Evolutionary conservation across 371 early-diverging fungal genomes (phyloP), one percentile per base, ranked within the genome.

Genomic region (Mucor mucedo): DNA sequence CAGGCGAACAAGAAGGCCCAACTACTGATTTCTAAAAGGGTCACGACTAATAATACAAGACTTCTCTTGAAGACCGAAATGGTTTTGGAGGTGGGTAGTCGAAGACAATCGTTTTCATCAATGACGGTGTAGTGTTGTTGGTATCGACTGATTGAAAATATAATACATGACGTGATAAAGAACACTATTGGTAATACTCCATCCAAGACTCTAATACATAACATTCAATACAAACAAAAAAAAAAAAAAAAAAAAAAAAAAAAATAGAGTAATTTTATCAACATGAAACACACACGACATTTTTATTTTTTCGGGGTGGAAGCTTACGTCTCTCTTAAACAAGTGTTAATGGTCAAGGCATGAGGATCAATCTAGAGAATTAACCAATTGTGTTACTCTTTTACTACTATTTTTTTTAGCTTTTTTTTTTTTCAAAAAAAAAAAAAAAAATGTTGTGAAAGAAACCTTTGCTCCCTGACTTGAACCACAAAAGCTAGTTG

Each of bases 1-100:
- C 82, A 82, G 33, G 82, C 82, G 56, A 82, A 79, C 16, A 77
- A 48, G 55, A 82, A 82, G 13, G 79, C 79, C 82, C 79, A 82
- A 21, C 55, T 63, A 47, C 82, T 77, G 56, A 77, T 78, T 53
- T 79, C 75, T 21, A 79, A 63, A 16, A 82, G 58, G 13, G 75
- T 69, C 3, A 79, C 42, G 0, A 77, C 71, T 21, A 82, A 65
- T 11, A 78, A 47, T 10, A 63, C 29, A 13, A 79, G 55, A 47
- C 74, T 75, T 32, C 77, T 69, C 2, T 70, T 61, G 9, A 79
- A 68, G 13, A 81, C 48, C 10, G 69, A 61, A 1, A 69, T 60
- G 14, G 75, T 59, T 67, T 76, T 76, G 11, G 67, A 58, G 0
- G 78, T 76, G 2, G 81, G 81, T 29, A 81, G 29, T 33, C 81